phyloP scores from a whole-genome alignment of 192 early-diverging fungal species.

The Rhizophagus clarus region DNA sequence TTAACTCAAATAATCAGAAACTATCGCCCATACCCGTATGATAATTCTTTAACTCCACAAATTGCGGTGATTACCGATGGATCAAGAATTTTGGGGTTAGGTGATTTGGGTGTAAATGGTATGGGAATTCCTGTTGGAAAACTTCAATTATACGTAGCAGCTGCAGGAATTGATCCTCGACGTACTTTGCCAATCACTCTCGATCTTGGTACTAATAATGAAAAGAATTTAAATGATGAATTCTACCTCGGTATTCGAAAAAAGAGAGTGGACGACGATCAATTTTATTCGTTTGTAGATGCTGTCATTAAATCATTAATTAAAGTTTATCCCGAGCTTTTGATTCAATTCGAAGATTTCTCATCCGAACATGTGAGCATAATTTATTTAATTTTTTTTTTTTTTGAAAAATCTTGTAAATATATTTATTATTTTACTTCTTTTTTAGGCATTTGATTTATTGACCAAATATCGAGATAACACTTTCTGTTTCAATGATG shows the following conservation, averaged over 20 bases:
- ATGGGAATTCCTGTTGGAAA: slow-evolving; percentile 97
- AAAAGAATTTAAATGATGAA: slow-evolving; percentile 78
- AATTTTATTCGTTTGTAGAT: slow-evolving; percentile 84
- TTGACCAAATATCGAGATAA: slow-evolving; percentile 76
- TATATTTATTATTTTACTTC: neutral
- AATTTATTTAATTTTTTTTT: neutral
- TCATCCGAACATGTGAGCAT: slow-evolving; percentile 72
- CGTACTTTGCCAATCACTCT: slow-evolving; percentile 88
- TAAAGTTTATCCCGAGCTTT: slow-evolving; percentile 71
- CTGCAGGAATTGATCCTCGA: slow-evolving; percentile 82
- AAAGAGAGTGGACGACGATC: slow-evolving; percentile 63
- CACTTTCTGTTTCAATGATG: slow-evolving; percentile 93
- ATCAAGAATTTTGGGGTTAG: slow-evolving; percentile 90
- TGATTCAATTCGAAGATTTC: slow-evolving; percentile 98
- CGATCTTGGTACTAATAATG: slow-evolving; percentile 91
- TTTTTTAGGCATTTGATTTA: slow-evolving; percentile 70
- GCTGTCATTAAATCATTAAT: slow-evolving; percentile 74
- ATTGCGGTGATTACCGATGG: slow-evolving; percentile 97
- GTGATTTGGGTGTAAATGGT: slow-evolving; percentile 93
- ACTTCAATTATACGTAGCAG: slow-evolving; percentile 88
- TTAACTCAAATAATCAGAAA: slow-evolving; percentile 76
- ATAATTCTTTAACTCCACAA: slow-evolving; percentile 60
- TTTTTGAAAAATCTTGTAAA: neutral
- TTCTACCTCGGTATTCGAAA: slow-evolving; percentile 84
- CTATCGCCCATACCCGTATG: slow-evolving; percentile 69